Evolutionary conservation across 345 rosid species (phyloP).

Genomic region (Noccaea caerulescens): DNA sequence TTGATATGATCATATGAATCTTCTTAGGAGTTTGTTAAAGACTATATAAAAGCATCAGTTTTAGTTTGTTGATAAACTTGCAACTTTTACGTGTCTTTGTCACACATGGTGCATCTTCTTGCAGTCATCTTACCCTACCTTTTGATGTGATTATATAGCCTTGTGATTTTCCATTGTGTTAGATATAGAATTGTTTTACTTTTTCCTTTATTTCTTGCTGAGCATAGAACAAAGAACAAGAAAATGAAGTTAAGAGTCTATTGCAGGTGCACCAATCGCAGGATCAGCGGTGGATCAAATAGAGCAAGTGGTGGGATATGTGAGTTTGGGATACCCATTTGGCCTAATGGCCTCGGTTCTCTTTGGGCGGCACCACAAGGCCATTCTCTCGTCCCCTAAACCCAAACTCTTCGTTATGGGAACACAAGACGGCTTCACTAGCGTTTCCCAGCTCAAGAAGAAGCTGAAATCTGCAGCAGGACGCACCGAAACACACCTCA

Average conservation of each 20-base stretch:
- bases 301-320: conserved; percentile 74
- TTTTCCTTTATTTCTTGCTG: neutral
- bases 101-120: neutral
- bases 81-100: neutral
- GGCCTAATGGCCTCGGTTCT: conserved; percentile 81
- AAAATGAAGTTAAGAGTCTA: neutral
- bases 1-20: neutral
- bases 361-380: conserved; percentile 86
- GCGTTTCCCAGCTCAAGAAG: conserved; percentile 78
- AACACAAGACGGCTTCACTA: conserved; percentile 89
- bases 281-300: conserved; percentile 89
- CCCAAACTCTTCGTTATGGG: conserved; percentile 97
- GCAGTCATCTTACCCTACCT: neutral
- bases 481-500: conserved; percentile 66
- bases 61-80: neutral
- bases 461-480: conserved; percentile 76
- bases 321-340: conserved; percentile 90
- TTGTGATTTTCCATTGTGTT: neutral
- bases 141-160: neutral
- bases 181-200: neutral
- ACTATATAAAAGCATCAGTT: neutral
- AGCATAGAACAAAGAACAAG: neutral
- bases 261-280: conserved; percentile 89
- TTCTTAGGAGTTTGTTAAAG: neutral
- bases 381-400: conserved; percentile 69